Evolutionary conservation across 148 eudicot genomes (phyloP), one percentile per base, ranked within the genome.

Genomic region (Gaultheria prostrata): DNA sequence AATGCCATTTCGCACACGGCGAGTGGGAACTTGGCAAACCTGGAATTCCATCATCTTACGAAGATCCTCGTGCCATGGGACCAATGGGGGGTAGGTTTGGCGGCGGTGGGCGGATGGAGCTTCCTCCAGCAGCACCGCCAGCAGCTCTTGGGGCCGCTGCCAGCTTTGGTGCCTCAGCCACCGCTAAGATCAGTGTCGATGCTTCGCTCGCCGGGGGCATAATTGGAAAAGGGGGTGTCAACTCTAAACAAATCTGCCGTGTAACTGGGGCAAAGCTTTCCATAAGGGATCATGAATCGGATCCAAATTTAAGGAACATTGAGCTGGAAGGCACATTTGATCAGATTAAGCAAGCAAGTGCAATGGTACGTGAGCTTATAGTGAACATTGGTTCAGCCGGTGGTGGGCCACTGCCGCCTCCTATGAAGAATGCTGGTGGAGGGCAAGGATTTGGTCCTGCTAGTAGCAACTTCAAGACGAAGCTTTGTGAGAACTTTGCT

Each of bases 401-500:
- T 39, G 43, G 43, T 28, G 72, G 10, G 28, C 12, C 83, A 73
- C 90, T 4, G 89, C 72, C 86, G 20, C 87, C 86, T 11, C 90
- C 88, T 35, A 59, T 26, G 56, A 88, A 75, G 70, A 85, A 76
- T 50, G 78, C 20, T 51, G 72, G 32, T 18, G 43, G 43, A 39
- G 77, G 33, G 81, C 59, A 75, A 8, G 89, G 88, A n/a, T 71
- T 82, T 32, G 92, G 84, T 45, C 86, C 88, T 33, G 90, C 82
- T 3, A 82, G 72, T 30, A 67, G 84, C 82, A 91, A 95, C 88
- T 90, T 80, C 87, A 80, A 80, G 83, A 80, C 83, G 4, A 80
- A 80, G 76, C 32, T 80, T 70, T 80, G 83, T 0, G 83, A 80
- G 50, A 80, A 67, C 50, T 80, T 80, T 67, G 57, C 83, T 2